Base-by-base conservation (phyloP, 139 green algal genomes). In the Chlamydomonas sp. region DNA sequence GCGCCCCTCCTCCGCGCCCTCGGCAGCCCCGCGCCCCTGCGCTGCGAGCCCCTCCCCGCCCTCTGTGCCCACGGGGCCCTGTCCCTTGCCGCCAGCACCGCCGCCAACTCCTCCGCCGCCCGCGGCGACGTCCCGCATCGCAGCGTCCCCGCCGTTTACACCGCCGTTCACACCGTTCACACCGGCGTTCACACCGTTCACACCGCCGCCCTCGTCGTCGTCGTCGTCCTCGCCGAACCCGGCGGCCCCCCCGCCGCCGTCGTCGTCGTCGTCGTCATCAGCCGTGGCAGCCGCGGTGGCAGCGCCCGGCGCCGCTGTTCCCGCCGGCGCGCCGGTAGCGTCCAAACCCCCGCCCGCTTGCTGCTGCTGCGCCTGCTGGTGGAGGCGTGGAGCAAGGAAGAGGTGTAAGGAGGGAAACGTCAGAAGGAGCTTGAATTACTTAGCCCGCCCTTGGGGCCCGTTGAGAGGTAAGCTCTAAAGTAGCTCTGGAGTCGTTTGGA, bases 251-350 rank as follows among this genome's bases (percentile, higher is more conserved):
- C 66, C 66, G 0, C 58, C 76, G 50, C 57, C 67, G 10, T 48
- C 76, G 73, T 54, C 71, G 48, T 77, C 71, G 35, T 58, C 66
- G 13, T 75, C 73, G n/a, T 73, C 33, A n/a, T 38, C 65, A n/a
- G n/a, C n/a, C n/a, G n/a, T n/a, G n/a, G n/a, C n/a, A n/a, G n/a
- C n/a, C n/a, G n/a, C n/a, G n/a, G n/a, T n/a, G n/a, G n/a, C n/a
- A n/a, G n/a, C n/a, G n/a, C n/a, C n/a, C n/a, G n/a, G n/a, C n/a
- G n/a, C n/a, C n/a, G n/a, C n/a, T n/a, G n/a, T n/a, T n/a, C n/a
- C n/a, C n/a, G n/a, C n/a, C n/a, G n/a, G n/a, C n/a, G n/a, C n/a
- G n/a, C n/a, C n/a, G n/a, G n/a, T n/a, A n/a, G n/a, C n/a, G n/a
- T n/a, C n/a, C 43, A 48, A 62, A 48, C 71, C 26, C 30, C 30